Conservation (phyloP, 106 monocot genomes). For the Dendrobium nobile region DNA sequence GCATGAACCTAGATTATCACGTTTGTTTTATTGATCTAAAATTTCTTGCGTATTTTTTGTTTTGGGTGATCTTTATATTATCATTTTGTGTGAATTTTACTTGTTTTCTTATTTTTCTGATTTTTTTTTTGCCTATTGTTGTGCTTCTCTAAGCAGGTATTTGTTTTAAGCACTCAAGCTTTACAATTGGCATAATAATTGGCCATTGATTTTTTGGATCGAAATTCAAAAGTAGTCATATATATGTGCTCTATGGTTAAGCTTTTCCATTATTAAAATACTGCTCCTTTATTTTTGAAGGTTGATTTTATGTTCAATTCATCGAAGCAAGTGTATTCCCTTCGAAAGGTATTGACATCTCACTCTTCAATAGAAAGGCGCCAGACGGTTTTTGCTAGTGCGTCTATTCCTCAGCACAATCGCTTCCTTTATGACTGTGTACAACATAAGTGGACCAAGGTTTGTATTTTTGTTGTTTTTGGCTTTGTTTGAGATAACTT, state of each 20-base stretch:
- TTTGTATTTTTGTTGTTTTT: slow-evolving; percentile 8
- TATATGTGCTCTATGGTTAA: neutral
- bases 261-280: neutral
- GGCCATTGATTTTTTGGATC: neutral
- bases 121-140: too few relatives aligned
- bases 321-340: slow-evolving; percentile 65
- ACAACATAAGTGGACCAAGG: slow-evolving; percentile 98
- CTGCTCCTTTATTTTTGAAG: slow-evolving; percentile 17
- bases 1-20: too few relatives aligned
- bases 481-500: too few relatives aligned
- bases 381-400: slow-evolving; percentile 88
- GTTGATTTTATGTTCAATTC: slow-evolving; percentile 87
- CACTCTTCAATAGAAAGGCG: slow-evolving; percentile 56
- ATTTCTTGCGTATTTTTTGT: too few relatives aligned
- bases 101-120: too few relatives aligned
- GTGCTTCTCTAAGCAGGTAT: neutral
- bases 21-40: too few relatives aligned
- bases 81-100: too few relatives aligned
- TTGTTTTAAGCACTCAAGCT: neutral
- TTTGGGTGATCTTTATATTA: too few relatives aligned
- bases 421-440: slow-evolving; percentile 77
- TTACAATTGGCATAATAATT: neutral
- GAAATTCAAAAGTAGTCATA: neutral
- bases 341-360: slow-evolving; percentile 69
- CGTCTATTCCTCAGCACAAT: slow-evolving; percentile 94